Conservation (phyloP, 441 rosid genomes). For the Melastoma candidum region DNA sequence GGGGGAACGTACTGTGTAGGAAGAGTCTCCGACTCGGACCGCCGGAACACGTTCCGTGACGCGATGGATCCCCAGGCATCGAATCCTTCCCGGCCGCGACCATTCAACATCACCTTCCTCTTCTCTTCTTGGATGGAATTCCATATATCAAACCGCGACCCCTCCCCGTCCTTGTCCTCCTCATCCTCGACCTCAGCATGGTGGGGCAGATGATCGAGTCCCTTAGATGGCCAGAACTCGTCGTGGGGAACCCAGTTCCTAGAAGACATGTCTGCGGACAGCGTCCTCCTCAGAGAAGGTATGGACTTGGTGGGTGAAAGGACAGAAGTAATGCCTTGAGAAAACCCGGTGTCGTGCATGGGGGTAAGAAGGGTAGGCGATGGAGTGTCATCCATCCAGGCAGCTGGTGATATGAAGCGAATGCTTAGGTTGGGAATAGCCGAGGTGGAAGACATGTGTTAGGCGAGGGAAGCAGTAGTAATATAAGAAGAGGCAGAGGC, state of each 20-base stretch:
- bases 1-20: slow-evolving; percentile 68
- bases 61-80: slow-evolving; percentile 61
- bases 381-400: slow-evolving; percentile 28
- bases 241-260: slow-evolving; percentile 48
- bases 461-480: too few relatives aligned
- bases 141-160: slow-evolving; percentile 29
- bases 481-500: too few relatives aligned
- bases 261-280: slow-evolving; percentile 79
- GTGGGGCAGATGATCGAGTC: slow-evolving; percentile 26
- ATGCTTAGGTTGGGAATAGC: slow-evolving; percentile 22
- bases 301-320: slow-evolving; percentile 30
- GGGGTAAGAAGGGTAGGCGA: not conserved
- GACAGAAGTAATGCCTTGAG: slow-evolving; percentile 64
- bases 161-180: slow-evolving; percentile 11
- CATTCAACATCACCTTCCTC: slow-evolving; percentile 10
- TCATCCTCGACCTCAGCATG: slow-evolving; percentile 5
- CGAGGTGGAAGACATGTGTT: not conserved
- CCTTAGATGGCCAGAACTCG: slow-evolving; percentile 38
- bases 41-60: slow-evolving; percentile 31
- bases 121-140: slow-evolving; percentile 31
- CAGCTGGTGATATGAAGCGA: slow-evolving; percentile 39
- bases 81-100: slow-evolving; percentile 25
- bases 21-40: slow-evolving; percentile 18
- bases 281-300: slow-evolving; percentile 57
- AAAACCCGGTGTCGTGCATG: slow-evolving; percentile 9